Evolutionary conservation across 2,329 filamentous ascomycete genomes (phyloP).

Genomic region (Claviceps africana): DNA sequence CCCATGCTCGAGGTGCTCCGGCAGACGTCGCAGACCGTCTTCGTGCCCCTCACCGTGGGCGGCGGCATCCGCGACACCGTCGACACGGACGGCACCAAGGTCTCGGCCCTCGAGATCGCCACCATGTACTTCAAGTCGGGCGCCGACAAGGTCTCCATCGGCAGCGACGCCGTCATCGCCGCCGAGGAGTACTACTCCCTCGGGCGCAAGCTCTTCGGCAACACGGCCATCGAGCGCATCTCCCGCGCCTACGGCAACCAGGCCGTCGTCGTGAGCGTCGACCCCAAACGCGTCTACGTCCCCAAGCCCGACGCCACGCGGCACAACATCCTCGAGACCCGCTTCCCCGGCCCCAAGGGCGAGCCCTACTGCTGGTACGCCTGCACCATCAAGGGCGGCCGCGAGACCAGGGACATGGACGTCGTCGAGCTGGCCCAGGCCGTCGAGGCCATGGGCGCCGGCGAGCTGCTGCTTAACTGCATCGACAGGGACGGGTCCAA

Average conservation of each 20-base stretch:
- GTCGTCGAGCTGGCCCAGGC: conserved; percentile 77
- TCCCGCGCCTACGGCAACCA: conserved; percentile 88
- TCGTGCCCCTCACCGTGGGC: conserved; percentile 89
- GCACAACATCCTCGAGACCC: conserved; percentile 59
- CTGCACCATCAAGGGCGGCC: conserved; percentile 89
- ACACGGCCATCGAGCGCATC: conserved; percentile 90
- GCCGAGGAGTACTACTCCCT: conserved; percentile 78
- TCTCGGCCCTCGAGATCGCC: conserved; percentile 85
- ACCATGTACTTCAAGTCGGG: conserved; percentile 96
- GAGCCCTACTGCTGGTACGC: conserved; percentile 90
- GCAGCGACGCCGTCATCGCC: conserved; percentile 82
- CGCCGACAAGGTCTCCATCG: conserved; percentile 95
- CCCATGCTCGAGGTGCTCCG: conserved; percentile 94
- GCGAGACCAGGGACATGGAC: conserved; percentile 87
- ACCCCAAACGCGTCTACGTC: conserved; percentile 86
- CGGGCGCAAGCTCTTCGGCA: conserved; percentile 56
- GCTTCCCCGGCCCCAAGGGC: conserved; percentile 55
- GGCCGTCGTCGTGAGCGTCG: conserved; percentile 89
- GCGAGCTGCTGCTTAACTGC: conserved; percentile 91
- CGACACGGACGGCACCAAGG: conserved; percentile 71
- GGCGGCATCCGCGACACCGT: conserved; percentile 89
- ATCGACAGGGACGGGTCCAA: conserved; percentile 96
- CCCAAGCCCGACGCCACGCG: conserved; percentile 55
- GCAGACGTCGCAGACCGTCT: conserved; percentile 76
- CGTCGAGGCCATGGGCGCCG: conserved; percentile 89